Evolutionary conservation across 495 filamentous ascomycete species (phyloP), one percentile per base, ranked within the genome.

Genomic region (Staphylotrichum longicolle): DNA sequence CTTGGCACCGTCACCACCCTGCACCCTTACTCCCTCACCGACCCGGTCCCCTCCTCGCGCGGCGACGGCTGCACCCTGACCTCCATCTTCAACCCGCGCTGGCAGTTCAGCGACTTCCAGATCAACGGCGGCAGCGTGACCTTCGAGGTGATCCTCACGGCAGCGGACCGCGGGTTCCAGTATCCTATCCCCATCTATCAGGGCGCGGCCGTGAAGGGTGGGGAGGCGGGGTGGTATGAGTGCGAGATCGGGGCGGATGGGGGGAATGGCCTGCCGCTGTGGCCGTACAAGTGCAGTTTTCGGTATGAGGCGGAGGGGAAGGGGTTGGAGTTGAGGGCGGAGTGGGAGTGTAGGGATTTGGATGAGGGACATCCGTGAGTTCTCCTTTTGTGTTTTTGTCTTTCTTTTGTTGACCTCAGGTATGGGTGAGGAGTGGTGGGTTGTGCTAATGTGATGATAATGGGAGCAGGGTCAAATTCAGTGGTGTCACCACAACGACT

Each of bases 291-390:
- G 30, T 72, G 70, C 52, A 51, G 27, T 4, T 59, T 70, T 9
- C 51, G 58, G 40, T 72, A 67, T 45, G 50, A 63, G 15, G 20
- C 27, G 7, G 60, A 34, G 30, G 62, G 55, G 9, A 48, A 65
- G 59, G 63, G 61, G 54, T 40, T 70, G 9, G 47, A 9, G 32
- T 6, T 72, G n/a, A 61, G 63, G 50, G 66, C 68, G 14, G 61
- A 67, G 11, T 74, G 71, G 71, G 51, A 39, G 46, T 74, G 71
- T 49, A 53, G n/a, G 1, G 71, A 72, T 35, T 48, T 74, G 46
- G 71, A 74, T 48, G 40, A 47, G 9, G 46, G 46, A 6, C 46
- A 63, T 40, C 68, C 69, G 71, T 74, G 50, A 56, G 71, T 72
- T 57, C 4, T 40, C 7, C 4, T 7, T 57, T 45, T 9, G 4